Percentiles rank a stretch among this genome's conserved stretches.
These are phyloP conservation scores for Capronia epimyces DNA, from an alignment of 2,329 filamentous ascomycete species.

Conservation along the genomic window DNA sequence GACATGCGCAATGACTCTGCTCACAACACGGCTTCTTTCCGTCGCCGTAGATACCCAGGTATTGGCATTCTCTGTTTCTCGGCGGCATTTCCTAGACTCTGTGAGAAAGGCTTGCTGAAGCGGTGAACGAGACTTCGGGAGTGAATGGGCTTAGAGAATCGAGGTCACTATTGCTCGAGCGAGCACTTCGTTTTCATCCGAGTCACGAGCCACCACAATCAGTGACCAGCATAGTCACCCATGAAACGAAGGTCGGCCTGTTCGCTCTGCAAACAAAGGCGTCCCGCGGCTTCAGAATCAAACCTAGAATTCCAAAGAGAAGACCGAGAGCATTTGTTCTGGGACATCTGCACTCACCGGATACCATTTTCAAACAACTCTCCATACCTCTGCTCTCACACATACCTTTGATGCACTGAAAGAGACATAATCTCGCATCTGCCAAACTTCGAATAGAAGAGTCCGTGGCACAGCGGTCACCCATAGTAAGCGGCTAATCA, in stretches of 20 bases:
- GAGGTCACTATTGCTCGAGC: conserved; percentile 8
- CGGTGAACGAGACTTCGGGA: not conserved
- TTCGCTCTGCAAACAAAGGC: conserved; percentile 23
- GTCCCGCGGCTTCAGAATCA: conserved; percentile 8
- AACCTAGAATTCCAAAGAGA: conserved; percentile 4
- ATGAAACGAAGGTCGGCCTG: conserved; percentile 5
- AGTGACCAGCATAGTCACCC: not conserved
- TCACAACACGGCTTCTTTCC: not conserved
- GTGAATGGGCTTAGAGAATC: conserved; percentile 8
- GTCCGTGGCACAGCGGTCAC: conserved; percentile 12
- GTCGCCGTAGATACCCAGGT: conserved; percentile 3
- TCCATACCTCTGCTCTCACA: not conserved
- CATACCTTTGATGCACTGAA: conserved; percentile 4
- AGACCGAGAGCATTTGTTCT: not conserved
- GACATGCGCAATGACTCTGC: conserved; percentile 13
- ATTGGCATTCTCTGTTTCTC: conserved; percentile 4
- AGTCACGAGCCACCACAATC: conserved; percentile 19
- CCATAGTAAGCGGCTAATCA: conserved; percentile 3
- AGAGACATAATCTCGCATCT: conserved; percentile 3
- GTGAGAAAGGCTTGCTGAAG: not conserved
- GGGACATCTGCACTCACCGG: conserved; percentile 1
- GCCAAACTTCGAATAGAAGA: conserved; percentile 12
- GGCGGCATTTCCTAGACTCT: conserved; percentile 8
- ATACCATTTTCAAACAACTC: not conserved
- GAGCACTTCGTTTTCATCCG: conserved; percentile 21